A percentile compares a stretch with the other conserved stretches of the same genome.
phyloP scores from a whole-genome alignment of 2,329 filamentous ascomycete genomes.

The Claviceps capensis region DNA sequence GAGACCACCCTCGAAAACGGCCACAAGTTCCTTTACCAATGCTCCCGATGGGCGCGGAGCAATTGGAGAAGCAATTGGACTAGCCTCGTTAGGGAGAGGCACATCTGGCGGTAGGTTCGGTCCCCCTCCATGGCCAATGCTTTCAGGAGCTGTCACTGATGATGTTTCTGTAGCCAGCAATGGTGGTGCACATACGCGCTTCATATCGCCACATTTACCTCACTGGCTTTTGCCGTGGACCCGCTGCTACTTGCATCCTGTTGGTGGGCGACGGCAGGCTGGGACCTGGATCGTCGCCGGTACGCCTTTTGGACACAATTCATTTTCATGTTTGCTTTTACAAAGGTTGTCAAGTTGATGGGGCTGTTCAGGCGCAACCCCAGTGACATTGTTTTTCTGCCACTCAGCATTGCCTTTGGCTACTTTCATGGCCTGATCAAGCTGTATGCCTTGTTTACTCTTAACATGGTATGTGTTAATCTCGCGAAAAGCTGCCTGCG shows the following conservation, averaged over 20 bases:
- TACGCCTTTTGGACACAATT: slow-evolving; percentile 48
- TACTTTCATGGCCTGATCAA: slow-evolving; percentile 92
- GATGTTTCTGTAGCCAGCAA: slow-evolving; percentile 50
- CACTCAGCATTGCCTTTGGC: slow-evolving; percentile 78
- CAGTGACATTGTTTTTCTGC: slow-evolving; percentile 63
- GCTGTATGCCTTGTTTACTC: slow-evolving; percentile 70
- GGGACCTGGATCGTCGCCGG: slow-evolving; percentile 37
- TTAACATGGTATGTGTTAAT: slow-evolving; percentile 56
- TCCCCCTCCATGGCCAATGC: neutral
- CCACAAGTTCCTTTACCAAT: slow-evolving; percentile 81
- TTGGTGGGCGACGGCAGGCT: slow-evolving; percentile 52
- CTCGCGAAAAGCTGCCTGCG: neutral
- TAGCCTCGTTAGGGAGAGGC: slow-evolving; percentile 68
- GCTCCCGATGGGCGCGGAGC: slow-evolving; percentile 86
- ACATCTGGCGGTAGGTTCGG: slow-evolving; percentile 73
- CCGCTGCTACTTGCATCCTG: slow-evolving; percentile 55
- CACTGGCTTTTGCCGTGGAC: slow-evolving; percentile 70
- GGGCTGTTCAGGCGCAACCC: slow-evolving; percentile 79
- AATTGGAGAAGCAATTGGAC: slow-evolving; percentile 97
- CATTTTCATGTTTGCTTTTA: slow-evolving; percentile 65
- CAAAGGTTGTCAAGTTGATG: slow-evolving; percentile 82
- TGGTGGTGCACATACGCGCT: slow-evolving; percentile 90
- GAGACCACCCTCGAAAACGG: slow-evolving; percentile 88
- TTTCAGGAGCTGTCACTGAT: neutral
- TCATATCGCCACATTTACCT: slow-evolving; percentile 83